Conservation (phyloP, 495 filamentous ascomycete species). For the Hypoxylon cercidicola region DNA sequence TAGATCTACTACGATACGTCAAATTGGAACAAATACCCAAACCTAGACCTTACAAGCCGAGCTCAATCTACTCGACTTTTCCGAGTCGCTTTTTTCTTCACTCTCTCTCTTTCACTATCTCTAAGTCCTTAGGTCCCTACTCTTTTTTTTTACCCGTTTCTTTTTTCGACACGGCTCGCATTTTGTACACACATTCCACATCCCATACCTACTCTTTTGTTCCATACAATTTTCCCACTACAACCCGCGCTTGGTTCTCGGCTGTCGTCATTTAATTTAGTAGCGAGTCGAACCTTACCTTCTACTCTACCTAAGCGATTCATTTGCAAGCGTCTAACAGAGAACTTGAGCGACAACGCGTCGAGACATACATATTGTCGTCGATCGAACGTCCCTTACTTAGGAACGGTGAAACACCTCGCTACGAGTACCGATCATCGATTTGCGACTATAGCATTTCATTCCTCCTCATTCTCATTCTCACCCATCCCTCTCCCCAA, state of each 20-base stretch:
- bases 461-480: neutral
- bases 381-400: constrained; percentile 5
- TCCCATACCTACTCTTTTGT: constrained; percentile 8
- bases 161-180: neutral
- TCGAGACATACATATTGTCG: neutral
- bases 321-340: constrained; percentile 7
- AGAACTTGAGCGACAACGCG: neutral
- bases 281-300: constrained; percentile 1
- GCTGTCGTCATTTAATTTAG: constrained; percentile 32
- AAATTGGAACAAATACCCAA: no score
- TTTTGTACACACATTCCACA: neutral
- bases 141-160: no score
- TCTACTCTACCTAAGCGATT: constrained; percentile 21
- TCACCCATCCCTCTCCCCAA: neutral
- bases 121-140: no score
- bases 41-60: no score
- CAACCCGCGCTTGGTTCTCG: constrained; percentile 24
- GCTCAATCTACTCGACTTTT: no score
- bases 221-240: constrained; percentile 3
- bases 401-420: neutral
- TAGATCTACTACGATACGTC: neutral
- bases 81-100: no score
- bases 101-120: no score
- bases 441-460: neutral
- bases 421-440: neutral